Conservation (phyloP, 805 yeast genomes). For the Wickerhamomyces pijperi region DNA sequence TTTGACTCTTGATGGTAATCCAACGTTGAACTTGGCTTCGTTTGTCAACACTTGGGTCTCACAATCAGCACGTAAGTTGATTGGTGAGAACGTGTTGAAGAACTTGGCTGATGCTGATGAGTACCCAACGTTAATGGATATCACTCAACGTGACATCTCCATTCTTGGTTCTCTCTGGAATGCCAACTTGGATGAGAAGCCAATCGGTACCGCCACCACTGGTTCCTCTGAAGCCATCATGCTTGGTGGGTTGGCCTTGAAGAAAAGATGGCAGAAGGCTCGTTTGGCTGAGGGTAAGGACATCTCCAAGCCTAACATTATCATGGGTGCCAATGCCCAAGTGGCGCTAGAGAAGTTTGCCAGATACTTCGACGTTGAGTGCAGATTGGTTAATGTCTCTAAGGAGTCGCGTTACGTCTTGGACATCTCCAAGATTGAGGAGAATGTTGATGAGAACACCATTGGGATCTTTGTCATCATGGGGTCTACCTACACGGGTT, state of each 20-base stretch:
- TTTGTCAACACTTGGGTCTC: constrained; percentile 73
- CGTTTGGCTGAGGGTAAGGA: constrained; percentile 51
- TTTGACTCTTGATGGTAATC: constrained; percentile 72
- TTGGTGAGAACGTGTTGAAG: constrained; percentile 65
- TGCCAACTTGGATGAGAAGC: constrained; percentile 36
- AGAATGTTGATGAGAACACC: constrained; percentile 77
- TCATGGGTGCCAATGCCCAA: constrained; percentile 90
- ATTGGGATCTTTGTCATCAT: constrained; percentile 82
- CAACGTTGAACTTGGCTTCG: constrained; percentile 76
- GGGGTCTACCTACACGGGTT: constrained; percentile 92
- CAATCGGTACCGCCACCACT: constrained; percentile 85
- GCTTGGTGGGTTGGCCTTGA: constrained; percentile 89
- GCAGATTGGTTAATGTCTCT: constrained; percentile 60
- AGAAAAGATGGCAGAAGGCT: constrained; percentile 74
- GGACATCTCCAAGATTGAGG: constrained; percentile 48
- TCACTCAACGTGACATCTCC: constrained; percentile 74
- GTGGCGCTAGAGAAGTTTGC: constrained; percentile 94
- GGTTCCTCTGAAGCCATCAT: constrained; percentile 92
- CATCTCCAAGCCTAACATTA: constrained; percentile 60
- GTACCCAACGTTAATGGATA: constrained; percentile 73
- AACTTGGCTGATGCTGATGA: constrained; percentile 91
- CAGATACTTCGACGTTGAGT: constrained; percentile 84
- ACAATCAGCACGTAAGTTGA: constrained; percentile 40
- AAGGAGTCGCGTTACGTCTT: constrained; percentile 51
- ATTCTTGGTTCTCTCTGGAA: constrained; percentile 77